Conservation (phyloP, 2,329 filamentous ascomycete genomes). For the Penicillium occitanis region DNA sequence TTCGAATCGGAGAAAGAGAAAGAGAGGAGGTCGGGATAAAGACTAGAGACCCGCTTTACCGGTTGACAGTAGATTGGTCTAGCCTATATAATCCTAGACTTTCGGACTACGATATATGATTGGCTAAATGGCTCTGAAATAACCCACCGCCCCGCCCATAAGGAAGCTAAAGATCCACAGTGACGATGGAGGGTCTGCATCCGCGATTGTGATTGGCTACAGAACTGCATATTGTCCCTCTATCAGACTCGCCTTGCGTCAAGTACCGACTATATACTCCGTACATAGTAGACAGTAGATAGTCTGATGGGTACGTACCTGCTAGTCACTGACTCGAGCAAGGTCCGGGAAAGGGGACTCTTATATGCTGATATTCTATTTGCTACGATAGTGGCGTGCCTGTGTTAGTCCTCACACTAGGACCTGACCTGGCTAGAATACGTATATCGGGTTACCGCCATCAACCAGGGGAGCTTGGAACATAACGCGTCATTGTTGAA, state of each 20-base stretch:
- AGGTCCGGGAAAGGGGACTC: not conserved
- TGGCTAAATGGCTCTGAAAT: not conserved
- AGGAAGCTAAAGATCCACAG: not conserved
- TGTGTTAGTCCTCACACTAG: not conserved
- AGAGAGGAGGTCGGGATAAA: slow-evolving; percentile 14
- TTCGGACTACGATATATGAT: fast-evolving
- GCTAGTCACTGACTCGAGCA: not conserved
- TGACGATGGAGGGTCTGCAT: not conserved
- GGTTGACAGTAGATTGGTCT: slow-evolving; percentile 2
- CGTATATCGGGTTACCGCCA: not conserved
- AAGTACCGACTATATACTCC: not conserved
- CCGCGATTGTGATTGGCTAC: not conserved
- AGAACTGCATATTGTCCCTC: not conserved
- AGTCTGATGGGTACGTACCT: not conserved
- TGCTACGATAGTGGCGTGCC: not conserved
- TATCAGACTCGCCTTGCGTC: slow-evolving; percentile 6
- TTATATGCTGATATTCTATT: not conserved
- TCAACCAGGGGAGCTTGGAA: not conserved
- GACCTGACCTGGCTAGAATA: not conserved
- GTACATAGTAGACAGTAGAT: not conserved
- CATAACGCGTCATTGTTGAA: not conserved
- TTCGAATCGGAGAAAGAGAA: not conserved
- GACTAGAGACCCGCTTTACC: not conserved
- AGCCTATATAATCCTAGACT: not conserved
- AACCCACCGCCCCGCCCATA: not conserved